Conservation (phyloP, 2,329 filamentous ascomycete species). For the Pseudogymnoascus sp. region DNA sequence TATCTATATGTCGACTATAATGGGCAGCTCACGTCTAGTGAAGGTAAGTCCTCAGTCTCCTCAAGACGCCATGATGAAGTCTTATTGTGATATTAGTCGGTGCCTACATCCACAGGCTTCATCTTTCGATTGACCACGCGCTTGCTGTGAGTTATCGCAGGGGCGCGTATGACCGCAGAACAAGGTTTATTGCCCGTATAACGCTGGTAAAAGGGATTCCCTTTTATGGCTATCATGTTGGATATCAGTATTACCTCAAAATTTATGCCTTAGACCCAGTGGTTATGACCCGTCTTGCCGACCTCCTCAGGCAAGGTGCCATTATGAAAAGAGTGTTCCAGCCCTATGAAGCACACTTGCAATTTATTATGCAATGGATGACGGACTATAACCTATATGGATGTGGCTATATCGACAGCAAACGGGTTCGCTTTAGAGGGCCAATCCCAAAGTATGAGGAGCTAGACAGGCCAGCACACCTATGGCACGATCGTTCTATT, state of each 20-base stretch:
- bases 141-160: conserved; percentile 77
- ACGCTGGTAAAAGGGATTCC: conserved; percentile 87
- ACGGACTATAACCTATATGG: conserved; percentile 96
- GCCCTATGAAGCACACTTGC: conserved; percentile 87
- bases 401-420: conserved; percentile 74
- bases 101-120: conserved; percentile 67
- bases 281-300: conserved; percentile 78
- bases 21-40: conserved; percentile 56
- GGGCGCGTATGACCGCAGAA: conserved; percentile 60
- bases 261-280: conserved; percentile 87
- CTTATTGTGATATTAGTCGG: conserved; percentile 45
- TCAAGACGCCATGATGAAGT: background rate
- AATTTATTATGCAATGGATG: conserved; percentile 96
- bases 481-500: conserved; percentile 76
- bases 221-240: conserved; percentile 93
- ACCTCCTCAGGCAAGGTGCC: conserved; percentile 79
- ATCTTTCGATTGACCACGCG: conserved; percentile 84
- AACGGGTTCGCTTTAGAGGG: conserved; percentile 61
- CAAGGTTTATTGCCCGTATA: conserved; percentile 77
- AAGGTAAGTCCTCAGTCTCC: conserved; percentile 47
- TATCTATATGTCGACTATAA: conserved; percentile 89
- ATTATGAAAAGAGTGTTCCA: conserved; percentile 79
- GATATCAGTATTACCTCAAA: conserved; percentile 85
- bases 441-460: conserved; percentile 66
- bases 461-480: conserved; percentile 50